Evolutionary conservation across 2,329 filamentous ascomycete genomes (phyloP), one percentile per base, ranked within the genome.

Genomic region (Fusarium sp.): DNA sequence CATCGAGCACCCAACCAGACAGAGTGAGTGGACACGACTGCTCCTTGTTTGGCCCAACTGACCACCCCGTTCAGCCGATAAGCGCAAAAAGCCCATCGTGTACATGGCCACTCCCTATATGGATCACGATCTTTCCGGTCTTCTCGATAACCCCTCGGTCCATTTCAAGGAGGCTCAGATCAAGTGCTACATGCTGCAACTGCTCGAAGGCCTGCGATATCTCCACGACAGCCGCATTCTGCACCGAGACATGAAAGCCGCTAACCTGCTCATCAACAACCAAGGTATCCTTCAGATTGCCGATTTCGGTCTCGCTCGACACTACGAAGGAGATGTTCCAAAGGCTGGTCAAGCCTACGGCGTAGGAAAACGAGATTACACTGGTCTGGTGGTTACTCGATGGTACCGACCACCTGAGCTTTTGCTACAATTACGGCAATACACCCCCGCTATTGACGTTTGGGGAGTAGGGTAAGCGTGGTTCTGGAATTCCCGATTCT

Each of bases 61-160:
- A 77, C 55, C 19, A 49, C 10, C 12, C 44, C 11, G 15, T 35
- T n/a, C 77, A 91, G 90, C 89, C 76, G 93, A 95, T 80, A 93
- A 94, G 82, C 89, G 92, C 75, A 94, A 93, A 82, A 90, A 92
- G 66, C 91, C 92, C 7, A 95, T 95, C 76, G 94, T 99, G 86
- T 98, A 98, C 83, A 99, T 99, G 96, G 95, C 97, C 57, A 98
- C 92, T 48, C 96, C 95, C 11, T 99, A 99, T 82, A 98, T 98
- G 94, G 95, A 98, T 77, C 96, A 99, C 83, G 96, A 99, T 83
- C 88, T 99, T n/a, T 97, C 95, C 14, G 96, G 96, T 48, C 89
- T 99, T 35, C 90, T 99, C 77, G 96, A 98, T 81, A 99, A 99
- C 77, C 95, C 95, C 15, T 91, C 92, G 11, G 95, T 99, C 42